These are phyloP conservation scores for Calocybe gangraenosa DNA, from an alignment of 768 basidiomycete genomes.

Conservation along the genomic window DNA sequence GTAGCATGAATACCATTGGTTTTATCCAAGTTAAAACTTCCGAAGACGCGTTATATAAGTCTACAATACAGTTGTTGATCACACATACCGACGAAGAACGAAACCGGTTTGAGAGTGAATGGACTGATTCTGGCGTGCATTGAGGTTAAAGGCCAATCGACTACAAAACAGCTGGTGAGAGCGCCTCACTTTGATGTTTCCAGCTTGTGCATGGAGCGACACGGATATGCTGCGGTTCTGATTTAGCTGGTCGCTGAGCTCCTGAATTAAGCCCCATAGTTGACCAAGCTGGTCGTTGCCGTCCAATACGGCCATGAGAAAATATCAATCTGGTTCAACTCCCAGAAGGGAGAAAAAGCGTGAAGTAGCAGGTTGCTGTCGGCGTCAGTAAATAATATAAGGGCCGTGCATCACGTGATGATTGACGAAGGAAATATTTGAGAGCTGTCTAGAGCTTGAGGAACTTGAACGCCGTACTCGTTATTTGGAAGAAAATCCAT, in stretches of 20 bases:
- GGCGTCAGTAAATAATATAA: too few species aligned
- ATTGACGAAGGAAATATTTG: too few species aligned
- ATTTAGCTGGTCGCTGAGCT: slow-evolving; percentile 80
- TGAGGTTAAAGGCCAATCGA: neutral
- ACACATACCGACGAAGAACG: slow-evolving; percentile 70
- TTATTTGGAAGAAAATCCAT: too few species aligned
- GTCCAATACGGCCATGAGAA: slow-evolving; percentile 53
- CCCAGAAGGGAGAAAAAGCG: too few species aligned
- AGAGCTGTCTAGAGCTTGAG: too few species aligned
- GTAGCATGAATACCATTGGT: slow-evolving; percentile 54
- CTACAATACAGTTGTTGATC: neutral
- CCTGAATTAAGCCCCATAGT: slow-evolving; percentile 65
- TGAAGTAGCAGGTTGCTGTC: neutral
- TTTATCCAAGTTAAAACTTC: slow-evolving; percentile 86
- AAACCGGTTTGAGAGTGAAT: slow-evolving; percentile 90
- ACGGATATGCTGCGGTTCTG: slow-evolving; percentile 73
- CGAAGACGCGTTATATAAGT: slow-evolving; percentile 1
- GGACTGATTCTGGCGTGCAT: slow-evolving; percentile 63
- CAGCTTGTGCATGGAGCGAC: slow-evolving; percentile 67
- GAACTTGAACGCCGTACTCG: too few species aligned
- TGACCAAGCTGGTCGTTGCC: slow-evolving; percentile 53
- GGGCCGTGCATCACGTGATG: neutral
- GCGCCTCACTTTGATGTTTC: slow-evolving; percentile 68
- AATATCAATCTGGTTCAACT: too few species aligned
- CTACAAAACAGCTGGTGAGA: neutral